These are phyloP conservation scores for Sugiyamaella chiloensis DNA, from an alignment of 805 yeast species.

Conservation along the genomic window DNA sequence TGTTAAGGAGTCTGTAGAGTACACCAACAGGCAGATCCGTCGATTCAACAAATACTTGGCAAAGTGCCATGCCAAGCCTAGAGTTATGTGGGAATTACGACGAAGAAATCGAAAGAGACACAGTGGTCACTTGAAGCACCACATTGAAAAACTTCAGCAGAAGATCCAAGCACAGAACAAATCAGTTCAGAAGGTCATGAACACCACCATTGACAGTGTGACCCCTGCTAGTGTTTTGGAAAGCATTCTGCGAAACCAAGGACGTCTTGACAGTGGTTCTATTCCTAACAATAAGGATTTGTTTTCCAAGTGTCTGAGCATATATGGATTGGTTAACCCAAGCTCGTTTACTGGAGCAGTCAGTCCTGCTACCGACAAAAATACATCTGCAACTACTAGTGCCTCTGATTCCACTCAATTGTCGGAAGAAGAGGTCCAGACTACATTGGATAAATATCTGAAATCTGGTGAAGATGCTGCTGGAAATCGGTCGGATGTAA, in stretches of 20 bases:
- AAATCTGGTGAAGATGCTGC: conserved; percentile 14
- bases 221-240: conserved; percentile 35
- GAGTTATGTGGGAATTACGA: conserved; percentile 47
- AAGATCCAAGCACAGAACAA: conserved; percentile 37
- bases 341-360: too few relatives aligned
- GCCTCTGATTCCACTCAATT: conserved; percentile 17
- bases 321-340: conserved; percentile 24
- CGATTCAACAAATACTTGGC: conserved; percentile 74
- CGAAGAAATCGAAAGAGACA: conserved; percentile 25
- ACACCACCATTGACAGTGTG: conserved; percentile 31
- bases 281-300: conserved; percentile 17
- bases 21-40: conserved; percentile 68
- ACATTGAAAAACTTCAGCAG: conserved; percentile 10
- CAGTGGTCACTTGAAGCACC: conserved; percentile 20
- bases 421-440: neutral
- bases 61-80: conserved; percentile 54
- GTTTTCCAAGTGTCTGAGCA: conserved; percentile 20
- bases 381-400: too few relatives aligned
- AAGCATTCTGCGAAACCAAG: conserved; percentile 25
- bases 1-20: conserved; percentile 58
- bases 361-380: conserved; percentile 26
- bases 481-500: conserved; percentile 28
- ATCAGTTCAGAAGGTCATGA: conserved; percentile 42
- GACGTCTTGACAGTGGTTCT: conserved; percentile 19
- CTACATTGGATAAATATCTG: conserved; percentile 14